Evolutionary conservation across 805 yeast species (phyloP), one percentile per base, ranked within the genome.

Genomic region (Wickerhamiella parazyma): DNA sequence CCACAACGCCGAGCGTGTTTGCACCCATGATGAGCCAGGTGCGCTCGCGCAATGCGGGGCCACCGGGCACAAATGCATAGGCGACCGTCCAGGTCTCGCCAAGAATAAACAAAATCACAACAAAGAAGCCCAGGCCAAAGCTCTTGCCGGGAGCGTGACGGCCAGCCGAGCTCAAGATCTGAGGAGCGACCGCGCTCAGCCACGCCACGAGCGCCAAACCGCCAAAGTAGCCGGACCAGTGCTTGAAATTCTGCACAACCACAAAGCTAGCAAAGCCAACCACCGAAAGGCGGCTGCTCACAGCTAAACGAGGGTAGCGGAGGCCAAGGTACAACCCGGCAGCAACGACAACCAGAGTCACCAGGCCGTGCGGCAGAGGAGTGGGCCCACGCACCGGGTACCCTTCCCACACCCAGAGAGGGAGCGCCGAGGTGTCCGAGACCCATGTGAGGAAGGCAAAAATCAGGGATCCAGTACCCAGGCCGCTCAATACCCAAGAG

Each of bases 51-150:
- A 91, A 67, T 18, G 81, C 48, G 58, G 80, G 78, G 7, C 98
- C 98, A 48, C 84, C 87, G 9, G 98, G 98, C 38, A 91, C 98
- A 65, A 91, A 91, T 0, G 98, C 97, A 61, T 91, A 91, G 0
- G 98, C 98, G 37, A 91, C 97, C 35, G 81, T 79, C 97, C 97
- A 89, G 41, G 89, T 94, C 60, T 86, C 89, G 4, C 81, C 93
- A 48, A 91, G 68, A 20, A 79, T 69, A 29, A 83, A 58, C 3
- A 80, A 38, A 41, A 77, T 66, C 53, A 77, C 75, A 1, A 75
- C 59, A 18, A 70, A 52, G 44, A 48, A 19, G 5, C 59, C 71
- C 2, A 59, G 20, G n/a, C 68, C 69, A 51, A 65, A 67, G 4
- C 61, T 36, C 18, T 48, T 48, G 2, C 79, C 78, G 20, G 82